These are phyloP conservation scores for Saccharomycopsis synnaedendra DNA, from an alignment of 805 yeast species.

Conservation along the genomic window DNA sequence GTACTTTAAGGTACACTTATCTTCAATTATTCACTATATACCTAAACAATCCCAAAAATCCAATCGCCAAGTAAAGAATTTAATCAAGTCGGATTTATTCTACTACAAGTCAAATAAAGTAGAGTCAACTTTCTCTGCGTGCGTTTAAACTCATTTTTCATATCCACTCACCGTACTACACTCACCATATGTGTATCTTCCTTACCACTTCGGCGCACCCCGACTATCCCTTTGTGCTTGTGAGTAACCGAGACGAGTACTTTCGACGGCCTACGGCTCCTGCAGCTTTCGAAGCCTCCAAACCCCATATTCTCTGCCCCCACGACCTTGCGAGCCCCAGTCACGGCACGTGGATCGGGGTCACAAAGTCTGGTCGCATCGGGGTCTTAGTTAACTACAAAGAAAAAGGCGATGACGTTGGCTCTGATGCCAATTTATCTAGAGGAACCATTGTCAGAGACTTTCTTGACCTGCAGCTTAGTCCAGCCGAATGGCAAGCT, in stretches of 20 bases:
- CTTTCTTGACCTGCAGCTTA: constrained; percentile 27
- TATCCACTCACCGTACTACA: too few relatives aligned
- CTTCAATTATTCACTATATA: too few relatives aligned
- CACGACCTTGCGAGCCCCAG: constrained; percentile 59
- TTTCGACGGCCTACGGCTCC: constrained; percentile 58
- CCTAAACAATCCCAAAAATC: too few relatives aligned
- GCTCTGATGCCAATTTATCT: constrained; percentile 25
- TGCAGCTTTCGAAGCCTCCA: constrained; percentile 29
- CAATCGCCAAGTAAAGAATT: too few relatives aligned
- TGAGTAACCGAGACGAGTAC: constrained; percentile 85
- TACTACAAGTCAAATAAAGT: too few relatives aligned
- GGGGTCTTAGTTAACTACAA: constrained; percentile 71
- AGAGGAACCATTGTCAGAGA: constrained; percentile 41
- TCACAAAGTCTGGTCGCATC: constrained; percentile 40
- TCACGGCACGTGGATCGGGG: constrained; percentile 91
- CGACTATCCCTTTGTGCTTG: constrained; percentile 59
- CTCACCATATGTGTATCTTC: constrained; percentile 60
- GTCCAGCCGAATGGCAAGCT: constrained; percentile 35
- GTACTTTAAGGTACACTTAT: too few relatives aligned
- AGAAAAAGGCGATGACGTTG: constrained; percentile 27
- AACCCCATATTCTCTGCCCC: constrained; percentile 43
- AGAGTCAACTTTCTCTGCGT: too few relatives aligned
- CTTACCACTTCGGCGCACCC: constrained; percentile 58
- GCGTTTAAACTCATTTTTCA: too few relatives aligned
- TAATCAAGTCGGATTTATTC: too few relatives aligned